Base-by-base conservation (phyloP, 2,329 filamentous ascomycete genomes). In the Diaporthe vaccinii region DNA sequence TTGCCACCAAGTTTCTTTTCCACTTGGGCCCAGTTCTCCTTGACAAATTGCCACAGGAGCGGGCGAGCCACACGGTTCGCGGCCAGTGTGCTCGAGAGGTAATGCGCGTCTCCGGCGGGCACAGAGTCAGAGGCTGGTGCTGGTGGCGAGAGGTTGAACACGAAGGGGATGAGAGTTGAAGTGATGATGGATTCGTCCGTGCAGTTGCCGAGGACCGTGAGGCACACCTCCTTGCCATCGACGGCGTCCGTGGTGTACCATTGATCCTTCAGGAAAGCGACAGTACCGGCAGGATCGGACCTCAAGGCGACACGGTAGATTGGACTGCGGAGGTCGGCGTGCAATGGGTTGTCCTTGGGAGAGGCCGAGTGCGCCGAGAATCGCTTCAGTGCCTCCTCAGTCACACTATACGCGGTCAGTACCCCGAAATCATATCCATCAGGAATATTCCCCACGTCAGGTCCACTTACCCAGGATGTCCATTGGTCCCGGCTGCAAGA, bases 201-300 rank as follows among this genome's bases (percentile, higher is more conserved):
- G 28, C 94, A 92, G 53, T 92, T 91, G 46, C 95, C 95, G 59
- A 99, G 89, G 5, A 94, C 91, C 51, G 90, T 87, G 4, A 98
- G 90, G 78, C 92, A 93, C 78, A 98, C 94, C 79, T 98, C 95
- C 84, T 96, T 97, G 80, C 95, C 96, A 80, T 98, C 97, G 51
- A 98, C 92, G 10, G 95, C 95, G 71, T 93, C 93, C 17, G 95
- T 97, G 69, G 88, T 92, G 77, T 91, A 89, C 89, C 95, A 98
- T 83, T 98, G 96, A 73, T 95, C 91, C 86, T 96, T 95, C 73
- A 99, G 89, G 10, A 92, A 89, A 39, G 93, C 89, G 78, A 95
- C 94, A 22, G 91, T 87, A 71, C 90, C 89, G 10, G 91, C 91
- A 9, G 95, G 92, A 78, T 96, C 91, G 74, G 85, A 84, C 78